phyloP scores from a whole-genome alignment of 257 asterid species.

The Solanum sejunctum region DNA sequence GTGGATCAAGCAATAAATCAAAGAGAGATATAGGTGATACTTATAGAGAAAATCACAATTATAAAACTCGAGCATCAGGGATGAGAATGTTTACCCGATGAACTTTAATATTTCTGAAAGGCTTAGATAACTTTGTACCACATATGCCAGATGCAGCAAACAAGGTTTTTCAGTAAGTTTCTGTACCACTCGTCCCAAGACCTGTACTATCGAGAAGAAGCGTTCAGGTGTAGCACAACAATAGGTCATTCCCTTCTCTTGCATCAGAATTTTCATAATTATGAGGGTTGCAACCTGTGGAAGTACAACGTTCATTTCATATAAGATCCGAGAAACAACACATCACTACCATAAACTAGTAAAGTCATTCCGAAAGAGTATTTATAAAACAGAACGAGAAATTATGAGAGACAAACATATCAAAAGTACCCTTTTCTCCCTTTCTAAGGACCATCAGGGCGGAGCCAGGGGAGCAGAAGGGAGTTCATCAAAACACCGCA shows the following conservation, averaged over 20 bases:
- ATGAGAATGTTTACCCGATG: neutral
- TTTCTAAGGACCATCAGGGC: neutral
- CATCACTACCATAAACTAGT: neutral
- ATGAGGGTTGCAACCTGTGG: conserved; percentile 2
- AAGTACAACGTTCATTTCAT: neutral
- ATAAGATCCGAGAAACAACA: neutral
- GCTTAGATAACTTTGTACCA: neutral
- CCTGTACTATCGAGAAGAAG: neutral
- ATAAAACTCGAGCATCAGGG: neutral
- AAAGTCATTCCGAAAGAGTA: neutral
- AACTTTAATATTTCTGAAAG: neutral
- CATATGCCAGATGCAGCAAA: neutral
- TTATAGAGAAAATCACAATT: neutral
- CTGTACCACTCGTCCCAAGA: neutral
- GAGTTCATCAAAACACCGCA: no score
- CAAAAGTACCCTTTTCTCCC: neutral
- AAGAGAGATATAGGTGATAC: neutral
- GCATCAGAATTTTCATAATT: neutral
- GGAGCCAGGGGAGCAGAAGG: neutral
- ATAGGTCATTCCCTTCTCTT: neutral
- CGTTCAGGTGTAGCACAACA: neutral
- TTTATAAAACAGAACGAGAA: neutral
- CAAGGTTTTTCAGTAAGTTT: neutral
- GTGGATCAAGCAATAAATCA: neutral
- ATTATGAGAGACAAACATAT: neutral